Conservation (phyloP, 495 filamentous ascomycete species). For the Durotheca rogersii region DNA sequence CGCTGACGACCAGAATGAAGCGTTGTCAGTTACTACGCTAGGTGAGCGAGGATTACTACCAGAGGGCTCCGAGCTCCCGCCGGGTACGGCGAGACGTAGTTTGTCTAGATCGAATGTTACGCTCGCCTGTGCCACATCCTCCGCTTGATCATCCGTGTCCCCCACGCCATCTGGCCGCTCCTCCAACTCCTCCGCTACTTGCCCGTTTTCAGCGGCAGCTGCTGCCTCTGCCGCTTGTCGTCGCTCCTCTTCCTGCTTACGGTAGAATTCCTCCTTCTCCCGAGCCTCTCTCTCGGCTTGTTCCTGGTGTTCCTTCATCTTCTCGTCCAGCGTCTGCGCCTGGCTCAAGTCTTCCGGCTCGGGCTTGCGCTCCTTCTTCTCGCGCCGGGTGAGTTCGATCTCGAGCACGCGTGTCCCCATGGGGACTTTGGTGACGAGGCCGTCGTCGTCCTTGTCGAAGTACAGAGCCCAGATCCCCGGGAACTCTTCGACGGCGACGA, state of each 20-base stretch:
- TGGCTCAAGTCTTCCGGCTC: constrained; percentile 28
- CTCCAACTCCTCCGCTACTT: background rate
- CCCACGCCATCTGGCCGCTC: background rate
- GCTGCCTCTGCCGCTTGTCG: constrained; percentile 8
- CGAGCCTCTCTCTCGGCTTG: constrained; percentile 26
- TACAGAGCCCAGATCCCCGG: constrained; percentile 46
- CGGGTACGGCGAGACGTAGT: constrained; percentile 11
- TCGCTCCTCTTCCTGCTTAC: background rate
- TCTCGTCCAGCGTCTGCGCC: constrained; percentile 32
- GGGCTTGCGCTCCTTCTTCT: constrained; percentile 41
- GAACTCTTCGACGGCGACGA: constrained; percentile 45
- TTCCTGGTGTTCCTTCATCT: constrained; percentile 35
- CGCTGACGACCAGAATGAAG: constrained; percentile 32
- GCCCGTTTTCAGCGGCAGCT: too few species aligned
- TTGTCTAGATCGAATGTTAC: constrained; percentile 19
- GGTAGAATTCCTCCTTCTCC: constrained; percentile 23
- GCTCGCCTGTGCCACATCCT: background rate
- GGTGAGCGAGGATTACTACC: constrained; percentile 19
- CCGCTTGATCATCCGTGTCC: background rate
- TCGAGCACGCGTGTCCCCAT: constrained; percentile 38
- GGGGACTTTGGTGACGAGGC: constrained; percentile 40
- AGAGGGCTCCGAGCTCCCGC: background rate
- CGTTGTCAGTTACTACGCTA: constrained; percentile 29
- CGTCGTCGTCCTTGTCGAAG: constrained; percentile 48
- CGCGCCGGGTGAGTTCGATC: constrained; percentile 41